Evolutionary conservation across 2,329 filamentous ascomycete species (phyloP), one percentile per base, ranked within the genome.

Genomic region (Diaporthe aspalathi): DNA sequence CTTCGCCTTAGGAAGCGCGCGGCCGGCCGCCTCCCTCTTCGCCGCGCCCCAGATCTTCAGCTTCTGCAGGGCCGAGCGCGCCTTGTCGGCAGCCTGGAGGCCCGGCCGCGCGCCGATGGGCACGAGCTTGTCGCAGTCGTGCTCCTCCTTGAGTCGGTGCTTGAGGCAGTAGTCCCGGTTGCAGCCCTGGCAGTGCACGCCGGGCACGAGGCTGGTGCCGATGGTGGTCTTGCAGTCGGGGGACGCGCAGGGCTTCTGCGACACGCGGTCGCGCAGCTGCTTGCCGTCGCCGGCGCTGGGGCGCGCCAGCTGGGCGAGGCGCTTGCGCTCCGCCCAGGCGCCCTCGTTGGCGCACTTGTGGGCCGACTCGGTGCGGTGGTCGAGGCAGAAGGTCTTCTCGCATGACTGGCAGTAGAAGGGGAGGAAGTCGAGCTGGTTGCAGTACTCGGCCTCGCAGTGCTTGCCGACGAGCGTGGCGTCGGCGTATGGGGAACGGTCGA

Each of bases 331-430:
- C 20, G 90, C 89, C 90, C 90, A 92, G 68, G 88, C 89, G 73
- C 90, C 90, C 2, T 83, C 84, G 65, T 89, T 84, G 66, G 83
- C 76, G 81, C 90, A 92, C 78, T 90, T 88, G 84, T 99, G 97
- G 0, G 93, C 84, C 24, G 90, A 89, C 84, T 98, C 95, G 77
- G 90, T 92, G 69, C 95, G 93, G 86, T 99, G 96, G 79, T 98
- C 95, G 75, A 97, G 92, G 81, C 97, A 99, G 84, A 91, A 99
- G 20, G 92, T 95, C 71, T 89, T 88, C 74, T 81, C 88, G 84
- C 96, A 99, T 76, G 93, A 96, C 80, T 97, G 93, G 84, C 96
- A 99, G 79, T 91, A 88, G 82, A 98, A 98, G 5, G 96, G 96
- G 5, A 99, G 90, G 81, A 99, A 98, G 83, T 98, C 96, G 73